phyloP scores from a whole-genome alignment of 768 basidiomycete genomes.

The Podaxis rugospora region DNA sequence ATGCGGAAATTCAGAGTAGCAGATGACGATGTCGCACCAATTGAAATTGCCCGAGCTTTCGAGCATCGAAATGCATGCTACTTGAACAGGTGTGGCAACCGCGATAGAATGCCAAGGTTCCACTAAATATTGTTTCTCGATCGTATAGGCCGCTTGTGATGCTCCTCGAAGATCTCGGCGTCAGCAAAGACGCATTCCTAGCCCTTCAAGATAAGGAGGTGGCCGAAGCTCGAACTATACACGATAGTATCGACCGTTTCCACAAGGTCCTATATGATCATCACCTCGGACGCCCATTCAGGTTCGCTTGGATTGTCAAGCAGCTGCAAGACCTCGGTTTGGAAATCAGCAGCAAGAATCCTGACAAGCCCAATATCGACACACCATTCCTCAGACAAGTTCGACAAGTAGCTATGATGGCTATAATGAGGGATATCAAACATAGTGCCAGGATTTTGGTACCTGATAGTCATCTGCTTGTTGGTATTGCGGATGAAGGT shows the following conservation, averaged over 20 bases:
- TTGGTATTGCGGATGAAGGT: constrained; percentile 83
- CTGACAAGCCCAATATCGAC: constrained; percentile 34
- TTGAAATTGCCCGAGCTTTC: constrained; percentile 72
- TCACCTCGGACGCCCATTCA: constrained; percentile 39
- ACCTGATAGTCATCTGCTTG: constrained; percentile 61
- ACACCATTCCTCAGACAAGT: constrained; percentile 54
- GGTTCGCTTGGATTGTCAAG: constrained; percentile 47
- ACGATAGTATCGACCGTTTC: constrained; percentile 50
- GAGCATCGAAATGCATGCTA: constrained; percentile 56
- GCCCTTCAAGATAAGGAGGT: constrained; percentile 59
- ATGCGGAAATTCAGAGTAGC: constrained; percentile 73
- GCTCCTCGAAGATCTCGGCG: constrained; percentile 74
- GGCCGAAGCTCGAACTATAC: constrained; percentile 51
- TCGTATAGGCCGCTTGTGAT: constrained; percentile 61
- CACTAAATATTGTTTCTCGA: neutral
- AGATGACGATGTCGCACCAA: constrained; percentile 44
- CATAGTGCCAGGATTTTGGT: constrained; percentile 71
- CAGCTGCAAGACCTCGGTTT: constrained; percentile 40
- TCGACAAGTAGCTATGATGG: constrained; percentile 57
- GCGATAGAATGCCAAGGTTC: constrained; percentile 3
- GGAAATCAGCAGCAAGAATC: constrained; percentile 30
- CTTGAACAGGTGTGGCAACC: constrained; percentile 56
- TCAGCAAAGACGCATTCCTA: constrained; percentile 52
- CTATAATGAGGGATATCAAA: constrained; percentile 70
- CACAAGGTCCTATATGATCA: constrained; percentile 45